Evolutionary conservation across 169 alveolate genomes (phyloP).

Genomic region (Babesia sp.): DNA sequence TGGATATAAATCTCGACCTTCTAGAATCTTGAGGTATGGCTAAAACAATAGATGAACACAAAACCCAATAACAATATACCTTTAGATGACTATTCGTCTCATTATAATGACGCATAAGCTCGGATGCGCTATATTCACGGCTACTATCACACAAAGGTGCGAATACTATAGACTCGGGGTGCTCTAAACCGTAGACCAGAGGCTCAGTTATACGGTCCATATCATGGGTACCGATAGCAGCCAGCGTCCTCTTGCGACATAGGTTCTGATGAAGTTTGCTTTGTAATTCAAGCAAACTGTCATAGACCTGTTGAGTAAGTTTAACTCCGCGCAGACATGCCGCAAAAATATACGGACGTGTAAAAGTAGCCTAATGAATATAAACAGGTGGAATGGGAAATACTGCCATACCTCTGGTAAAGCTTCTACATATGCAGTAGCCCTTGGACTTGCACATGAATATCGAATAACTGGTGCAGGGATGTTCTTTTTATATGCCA

Average conservation of each 20-base stretch:
- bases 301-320: constrained; percentile 85
- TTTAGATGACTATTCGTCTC: constrained; percentile 85
- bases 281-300: constrained; percentile 94
- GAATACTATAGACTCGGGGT: constrained; percentile 88
- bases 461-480: constrained; percentile 37
- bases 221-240: constrained; percentile 96
- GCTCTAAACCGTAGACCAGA: constrained; percentile 86
- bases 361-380: constrained; percentile 23
- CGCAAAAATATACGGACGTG: constrained; percentile 89
- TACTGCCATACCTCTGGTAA: constrained; percentile 13
- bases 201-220: constrained; percentile 90
- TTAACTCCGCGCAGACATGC: constrained; percentile 92
- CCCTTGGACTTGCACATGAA: not conserved
- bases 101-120: constrained; percentile 77
- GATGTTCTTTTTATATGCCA: constrained; percentile 64
- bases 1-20: constrained; percentile 85
- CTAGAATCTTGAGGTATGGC: constrained; percentile 86
- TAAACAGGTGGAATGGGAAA: not conserved
- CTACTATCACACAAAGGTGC: constrained; percentile 88
- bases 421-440: constrained; percentile 5
- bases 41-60: not conserved
- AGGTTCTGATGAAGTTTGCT: constrained; percentile 97
- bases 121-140: constrained; percentile 73
- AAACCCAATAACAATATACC: constrained; percentile 30
- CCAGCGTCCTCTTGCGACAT: constrained; percentile 91